Base-by-base conservation (phyloP, 2,329 filamentous ascomycete genomes). In the Cytospora chrysosperma region DNA sequence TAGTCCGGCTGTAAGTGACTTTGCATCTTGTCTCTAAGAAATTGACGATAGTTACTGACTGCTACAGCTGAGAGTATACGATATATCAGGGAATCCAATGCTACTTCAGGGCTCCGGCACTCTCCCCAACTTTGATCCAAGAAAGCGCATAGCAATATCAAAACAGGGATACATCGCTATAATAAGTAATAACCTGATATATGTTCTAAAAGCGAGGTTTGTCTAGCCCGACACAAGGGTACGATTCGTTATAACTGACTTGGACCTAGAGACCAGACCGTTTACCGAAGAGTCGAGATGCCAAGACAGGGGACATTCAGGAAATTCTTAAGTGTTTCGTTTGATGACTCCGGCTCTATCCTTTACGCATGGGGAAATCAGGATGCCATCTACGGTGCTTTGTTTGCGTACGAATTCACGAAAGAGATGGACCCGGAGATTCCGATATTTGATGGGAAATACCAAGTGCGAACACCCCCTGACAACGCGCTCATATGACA, bases 111-210 rank as follows among this genome's bases (percentile, higher is more conserved):
- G 5, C 2, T 34, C 32, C 13, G 9, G 26, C 12, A 54, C 3
- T 2, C 24, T 2, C 10, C 7, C 37, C 1, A 5, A 43, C 37
- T 64, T 64, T 47, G 54, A 64, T 15, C 32, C 43, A 21, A 40
- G 24, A 24, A 64, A 55, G 21, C 59, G 62, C 26, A 28, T 61
- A 3, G 62, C 62, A 26, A n/a, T 64, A 15, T 64, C 62, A 6
- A 47, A 30, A 21, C 43, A 47, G 30, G 62, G 62, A 19, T 53
- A 37, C 13, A 8, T 64, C 4, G 62, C 62, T 2, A 32, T 56
- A 53, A 37, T 64, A 30, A 50, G 49, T 7, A 50, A 55, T 9
- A 43, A 56, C n/a, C 28, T 56, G n/a, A 61, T 64, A 50, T 27
- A 49, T 7, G 19, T 64, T 26, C 43, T 64, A 17, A 51, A 56